Conservation (phyloP, 441 rosid genomes). For the Arabidopsis lyrata region DNA sequence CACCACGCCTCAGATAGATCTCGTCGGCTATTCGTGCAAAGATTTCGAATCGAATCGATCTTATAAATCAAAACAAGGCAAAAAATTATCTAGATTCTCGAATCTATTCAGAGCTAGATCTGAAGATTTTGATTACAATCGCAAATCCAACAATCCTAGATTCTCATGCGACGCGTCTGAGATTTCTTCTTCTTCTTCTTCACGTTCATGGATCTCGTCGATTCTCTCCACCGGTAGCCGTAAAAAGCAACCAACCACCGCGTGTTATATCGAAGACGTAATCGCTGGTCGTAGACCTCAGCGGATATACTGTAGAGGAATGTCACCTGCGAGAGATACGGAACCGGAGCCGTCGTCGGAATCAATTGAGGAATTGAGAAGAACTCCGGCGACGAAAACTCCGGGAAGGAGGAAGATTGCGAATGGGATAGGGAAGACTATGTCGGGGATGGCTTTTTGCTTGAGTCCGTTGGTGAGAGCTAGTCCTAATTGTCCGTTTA, state of each 20-base stretch:
- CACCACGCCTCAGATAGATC: conserved; percentile 74
- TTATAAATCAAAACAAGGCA: conserved; percentile 44
- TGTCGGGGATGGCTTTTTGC: conserved; percentile 72
- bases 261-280: conserved; percentile 44
- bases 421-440: conserved; percentile 44
- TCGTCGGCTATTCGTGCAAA: conserved; percentile 38
- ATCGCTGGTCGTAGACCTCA: conserved; percentile 41
- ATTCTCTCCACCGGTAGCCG: conserved; percentile 54
- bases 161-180: conserved; percentile 43
- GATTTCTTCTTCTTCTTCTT: conserved; percentile 34
- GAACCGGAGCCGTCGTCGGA: conserved; percentile 48
- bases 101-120: conserved; percentile 69
- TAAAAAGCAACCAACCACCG: conserved; percentile 30
- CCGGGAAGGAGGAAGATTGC: conserved; percentile 45
- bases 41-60: conserved; percentile 40
- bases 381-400: conserved; percentile 48
- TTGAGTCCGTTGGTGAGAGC: conserved; percentile 90
- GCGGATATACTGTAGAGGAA: conserved; percentile 51
- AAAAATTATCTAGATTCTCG: conserved; percentile 53
- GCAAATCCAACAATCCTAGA: conserved; percentile 48
- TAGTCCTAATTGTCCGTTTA: conserved; percentile 75
- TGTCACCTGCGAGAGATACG: conserved; percentile 67
- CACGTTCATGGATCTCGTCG: conserved; percentile 66
- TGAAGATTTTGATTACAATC: conserved; percentile 54
- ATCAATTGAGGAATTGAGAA: conserved; percentile 48